Evolutionary conservation across 345 rosid genomes (phyloP), one percentile per base, ranked within the genome.

Genomic region (Gossypium anomalum): DNA sequence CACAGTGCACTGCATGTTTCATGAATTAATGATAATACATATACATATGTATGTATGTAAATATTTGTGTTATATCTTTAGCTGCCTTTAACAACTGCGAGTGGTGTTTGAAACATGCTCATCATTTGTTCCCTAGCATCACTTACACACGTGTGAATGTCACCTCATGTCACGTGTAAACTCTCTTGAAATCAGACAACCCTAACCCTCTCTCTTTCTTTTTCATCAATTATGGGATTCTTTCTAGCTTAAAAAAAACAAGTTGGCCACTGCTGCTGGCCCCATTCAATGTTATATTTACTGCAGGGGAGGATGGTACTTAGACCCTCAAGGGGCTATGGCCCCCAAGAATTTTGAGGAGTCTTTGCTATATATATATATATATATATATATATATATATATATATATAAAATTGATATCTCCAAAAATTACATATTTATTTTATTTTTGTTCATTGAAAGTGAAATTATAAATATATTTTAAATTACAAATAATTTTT

Each of bases 101-200:
- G 10, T 70, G 52, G 45, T 14, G 23, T 15, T 60, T 23, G 38
- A 55, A 45, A 44, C 44, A 44, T 22, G 41, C 27, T 22, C 62
- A 61, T 16, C 25, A 41, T 48, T 9, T 64, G 44, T 59, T 59
- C 48, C 71, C 17, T 13, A 38, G 12, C 52, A 15, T 27, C 22
- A 34, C 55, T 78, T 23, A 19, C 64, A 49, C 73, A 76, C 76
- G 70, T 71, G 70, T 51, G 76, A 25, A 71, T 71, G 73, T 59
- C 64, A 58, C 58, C 43, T 65, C 70, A 48, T 48, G 64, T 65
- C 79, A 71, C 74, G 70, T 67, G 79, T 66, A 76, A 67, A 44
- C 19, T 56, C 71, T 67, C 41, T 22, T 23, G 41, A 67, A 56
- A 16, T 15, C 56, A 47, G 57, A 67, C 19, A 22, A 47, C 34